Evolutionary conservation across 108 stramenopile species (phyloP).

Genomic region (Skeletonema marinoi): DNA sequence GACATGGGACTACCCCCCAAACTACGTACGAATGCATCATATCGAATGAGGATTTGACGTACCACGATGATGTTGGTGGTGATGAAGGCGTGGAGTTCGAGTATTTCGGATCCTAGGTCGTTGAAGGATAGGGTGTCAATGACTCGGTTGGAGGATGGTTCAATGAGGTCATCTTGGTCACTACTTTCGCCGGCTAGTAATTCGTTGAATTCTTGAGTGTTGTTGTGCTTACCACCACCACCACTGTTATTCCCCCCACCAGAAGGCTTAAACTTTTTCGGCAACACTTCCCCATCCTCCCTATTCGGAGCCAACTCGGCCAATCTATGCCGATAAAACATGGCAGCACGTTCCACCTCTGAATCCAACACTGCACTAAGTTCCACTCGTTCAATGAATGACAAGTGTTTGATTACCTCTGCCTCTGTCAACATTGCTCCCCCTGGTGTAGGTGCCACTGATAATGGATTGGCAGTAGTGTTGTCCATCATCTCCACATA

Average conservation of each 20-base stretch:
- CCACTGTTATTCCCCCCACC: neutral
- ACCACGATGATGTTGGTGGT: slow-evolving; percentile 61
- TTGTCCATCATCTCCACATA: neutral
- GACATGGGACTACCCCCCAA: slow-evolving; percentile 66
- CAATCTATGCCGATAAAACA: slow-evolving; percentile 24
- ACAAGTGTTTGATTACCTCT: slow-evolving; percentile 17
- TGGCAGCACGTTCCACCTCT: slow-evolving; percentile 29
- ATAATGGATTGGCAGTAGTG: neutral
- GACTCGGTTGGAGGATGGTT: neutral
- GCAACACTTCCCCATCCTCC: slow-evolving; percentile 15
- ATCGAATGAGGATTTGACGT: slow-evolving; percentile 69
- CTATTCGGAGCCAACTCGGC: slow-evolving; percentile 19
- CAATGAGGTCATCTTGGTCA: neutral
- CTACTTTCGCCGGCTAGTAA: neutral
- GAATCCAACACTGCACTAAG: slow-evolving; percentile 18
- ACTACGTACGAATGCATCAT: slow-evolving; percentile 67
- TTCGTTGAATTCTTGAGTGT: neutral
- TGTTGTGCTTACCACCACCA: neutral
- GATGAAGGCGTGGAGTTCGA: slow-evolving; percentile 72
- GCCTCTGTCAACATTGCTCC: neutral
- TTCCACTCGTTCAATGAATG: slow-evolving; percentile 30
- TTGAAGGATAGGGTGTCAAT: slow-evolving; percentile 11
- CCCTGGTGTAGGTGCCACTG: neutral
- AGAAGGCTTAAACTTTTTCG: neutral
- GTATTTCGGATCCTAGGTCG: slow-evolving; percentile 46